Percentiles rank a stretch among this genome's conserved stretches.
phyloP scores from a whole-genome alignment of 495 filamentous ascomycete species.

The Cenococcum geophilum region DNA sequence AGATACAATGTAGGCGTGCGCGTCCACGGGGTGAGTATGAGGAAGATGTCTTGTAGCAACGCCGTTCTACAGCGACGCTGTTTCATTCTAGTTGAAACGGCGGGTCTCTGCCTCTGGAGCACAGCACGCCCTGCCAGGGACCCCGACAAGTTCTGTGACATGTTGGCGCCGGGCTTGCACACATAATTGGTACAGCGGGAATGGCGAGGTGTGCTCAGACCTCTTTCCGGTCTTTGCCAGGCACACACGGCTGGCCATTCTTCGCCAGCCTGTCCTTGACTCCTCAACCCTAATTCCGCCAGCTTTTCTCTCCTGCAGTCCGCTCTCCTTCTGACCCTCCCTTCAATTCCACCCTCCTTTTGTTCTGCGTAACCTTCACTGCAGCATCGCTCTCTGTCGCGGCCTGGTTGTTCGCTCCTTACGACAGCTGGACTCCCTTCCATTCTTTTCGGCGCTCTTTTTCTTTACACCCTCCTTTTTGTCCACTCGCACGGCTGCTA shows the following conservation, averaged over 20 bases:
- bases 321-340: slow-evolving; percentile 37
- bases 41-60: neutral
- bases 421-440: slow-evolving; percentile 31
- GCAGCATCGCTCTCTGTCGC: slow-evolving; percentile 20
- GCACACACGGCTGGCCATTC: neutral
- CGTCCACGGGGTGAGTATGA: neutral
- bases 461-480: slow-evolving; percentile 16
- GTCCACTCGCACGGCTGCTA: slow-evolving; percentile 23
- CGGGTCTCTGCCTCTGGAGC: neutral
- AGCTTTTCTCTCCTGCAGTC: slow-evolving; percentile 30
- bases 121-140: neutral
- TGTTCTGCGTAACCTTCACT: slow-evolving; percentile 35
- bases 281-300: slow-evolving; percentile 15
- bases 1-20: neutral
- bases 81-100: slow-evolving; percentile 2
- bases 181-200: neutral
- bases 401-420: slow-evolving; percentile 43
- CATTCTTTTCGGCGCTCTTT: slow-evolving; percentile 31
- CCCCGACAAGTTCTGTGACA: slow-evolving; percentile 1
- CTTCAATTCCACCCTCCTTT: slow-evolving; percentile 42
- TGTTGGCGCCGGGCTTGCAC: neutral
- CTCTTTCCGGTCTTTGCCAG: neutral
- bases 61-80: neutral
- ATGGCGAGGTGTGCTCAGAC: neutral
- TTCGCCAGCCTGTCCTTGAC: slow-evolving; percentile 15